phyloP scores from a whole-genome alignment of 768 basidiomycete genomes.

The Russula foetens region DNA sequence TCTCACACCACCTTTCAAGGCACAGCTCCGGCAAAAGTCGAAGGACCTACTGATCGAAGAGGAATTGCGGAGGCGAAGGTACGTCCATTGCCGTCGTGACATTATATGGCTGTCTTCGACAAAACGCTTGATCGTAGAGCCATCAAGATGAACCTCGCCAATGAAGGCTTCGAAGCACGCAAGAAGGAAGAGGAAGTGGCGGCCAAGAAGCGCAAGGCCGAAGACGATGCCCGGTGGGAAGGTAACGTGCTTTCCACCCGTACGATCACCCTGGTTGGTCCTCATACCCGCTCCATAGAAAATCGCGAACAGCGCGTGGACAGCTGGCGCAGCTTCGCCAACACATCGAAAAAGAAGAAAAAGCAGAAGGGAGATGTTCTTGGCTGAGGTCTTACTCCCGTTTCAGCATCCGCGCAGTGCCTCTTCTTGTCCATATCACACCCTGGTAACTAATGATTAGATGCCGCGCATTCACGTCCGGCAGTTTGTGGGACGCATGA shows the following conservation, averaged over 20 bases:
- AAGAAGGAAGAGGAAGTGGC: slow-evolving; percentile 84
- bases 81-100: slow-evolving; percentile 24
- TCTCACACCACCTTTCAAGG: slow-evolving; percentile 56
- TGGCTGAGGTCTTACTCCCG: slow-evolving; percentile 33
- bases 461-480: background rate
- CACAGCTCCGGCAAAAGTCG: slow-evolving; percentile 57
- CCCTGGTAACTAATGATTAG: slow-evolving; percentile 13
- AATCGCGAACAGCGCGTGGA: slow-evolving; percentile 75
- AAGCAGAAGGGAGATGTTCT: slow-evolving; percentile 61
- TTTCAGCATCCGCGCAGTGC: background rate
- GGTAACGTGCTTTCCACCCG: slow-evolving; percentile 36
- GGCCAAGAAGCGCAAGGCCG: slow-evolving; percentile 74
- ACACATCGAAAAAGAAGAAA: slow-evolving; percentile 73
- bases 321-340: slow-evolving; percentile 73
- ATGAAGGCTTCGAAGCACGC: slow-evolving; percentile 87
- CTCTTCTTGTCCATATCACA: slow-evolving; percentile 12
- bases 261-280: background rate
- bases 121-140: slow-evolving; percentile 42
- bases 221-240: slow-evolving; percentile 87
- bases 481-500: background rate
- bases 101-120: background rate
- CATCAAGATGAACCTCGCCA: slow-evolving; percentile 84
- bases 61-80: slow-evolving; percentile 81
- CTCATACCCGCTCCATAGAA: slow-evolving; percentile 34
- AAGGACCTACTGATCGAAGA: slow-evolving; percentile 89